phyloP scores from a whole-genome alignment of 495 filamentous ascomycete genomes.

The Penicillium argentinense region DNA sequence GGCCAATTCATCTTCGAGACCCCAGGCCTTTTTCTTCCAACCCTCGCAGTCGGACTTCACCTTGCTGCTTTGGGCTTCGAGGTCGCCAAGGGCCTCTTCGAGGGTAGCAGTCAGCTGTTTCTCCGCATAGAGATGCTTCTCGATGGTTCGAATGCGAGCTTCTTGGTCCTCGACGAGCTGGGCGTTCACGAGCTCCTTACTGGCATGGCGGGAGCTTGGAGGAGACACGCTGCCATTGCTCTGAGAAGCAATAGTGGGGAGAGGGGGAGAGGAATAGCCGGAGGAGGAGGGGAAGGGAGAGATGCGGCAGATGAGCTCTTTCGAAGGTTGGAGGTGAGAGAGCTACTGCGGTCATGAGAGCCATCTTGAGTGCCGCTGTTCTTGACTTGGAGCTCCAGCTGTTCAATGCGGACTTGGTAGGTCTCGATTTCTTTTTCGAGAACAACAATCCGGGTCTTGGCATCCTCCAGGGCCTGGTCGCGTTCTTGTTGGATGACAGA shows the following conservation, averaged over 20 bases:
- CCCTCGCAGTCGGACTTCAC: slow-evolving; percentile 82
- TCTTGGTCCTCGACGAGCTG: slow-evolving; percentile 84
- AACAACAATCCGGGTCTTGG: slow-evolving; percentile 41
- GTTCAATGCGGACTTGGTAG: slow-evolving; percentile 50
- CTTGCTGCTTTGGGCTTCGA: slow-evolving; percentile 83
- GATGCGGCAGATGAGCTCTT: slow-evolving; percentile 82
- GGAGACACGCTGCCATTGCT: slow-evolving; percentile 45
- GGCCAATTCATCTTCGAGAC: slow-evolving; percentile 75
- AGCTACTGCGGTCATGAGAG: slow-evolving; percentile 70
- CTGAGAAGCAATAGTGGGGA: slow-evolving; percentile 42
- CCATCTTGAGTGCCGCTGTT: slow-evolving; percentile 38
- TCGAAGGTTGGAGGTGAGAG: slow-evolving; percentile 72
- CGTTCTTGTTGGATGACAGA: slow-evolving; percentile 63
- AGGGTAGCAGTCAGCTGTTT: slow-evolving; percentile 93
- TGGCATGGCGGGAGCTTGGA: slow-evolving; percentile 63
- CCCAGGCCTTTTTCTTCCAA: slow-evolving; percentile 79
- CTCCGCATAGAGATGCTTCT: slow-evolving; percentile 94
- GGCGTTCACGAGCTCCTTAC: slow-evolving; percentile 73
- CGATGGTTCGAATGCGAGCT: slow-evolving; percentile 88
- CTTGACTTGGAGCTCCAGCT: slow-evolving; percentile 52
- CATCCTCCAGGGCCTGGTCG: slow-evolving; percentile 48
- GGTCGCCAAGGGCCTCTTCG: slow-evolving; percentile 91
- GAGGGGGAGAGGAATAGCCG: slow-evolving; percentile 86
- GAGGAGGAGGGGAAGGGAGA: slow-evolving; percentile 90
- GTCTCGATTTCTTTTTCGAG: slow-evolving; percentile 55